These are phyloP conservation scores for Pinus albicaulis DNA, from an alignment of 75 land plant species.

Conservation along the genomic window DNA sequence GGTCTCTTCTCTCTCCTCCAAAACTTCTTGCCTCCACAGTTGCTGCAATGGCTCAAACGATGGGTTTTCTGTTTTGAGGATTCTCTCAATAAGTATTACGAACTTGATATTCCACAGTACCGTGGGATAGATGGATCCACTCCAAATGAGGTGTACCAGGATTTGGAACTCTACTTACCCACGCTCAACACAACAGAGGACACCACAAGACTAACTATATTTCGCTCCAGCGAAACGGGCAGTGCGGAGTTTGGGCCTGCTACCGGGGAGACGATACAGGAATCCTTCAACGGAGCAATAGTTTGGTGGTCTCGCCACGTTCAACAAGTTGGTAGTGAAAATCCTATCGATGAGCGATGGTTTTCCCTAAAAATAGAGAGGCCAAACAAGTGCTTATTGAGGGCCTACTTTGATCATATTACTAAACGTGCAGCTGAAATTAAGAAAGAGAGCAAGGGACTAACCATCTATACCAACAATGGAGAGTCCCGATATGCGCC, in stretches of 20 bases:
- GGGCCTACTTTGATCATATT: conserved; percentile 45
- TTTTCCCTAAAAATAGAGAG: conserved; percentile 34
- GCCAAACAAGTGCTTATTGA: conserved; percentile 28
- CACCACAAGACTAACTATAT: conserved; percentile 32
- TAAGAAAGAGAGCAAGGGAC: conserved; percentile 42
- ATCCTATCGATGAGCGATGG: conserved; percentile 6
- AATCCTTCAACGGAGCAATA: conserved; percentile 26
- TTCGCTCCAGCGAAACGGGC: conserved; percentile 19
- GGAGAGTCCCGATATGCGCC: conserved; percentile 7
- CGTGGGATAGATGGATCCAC: too few species aligned
- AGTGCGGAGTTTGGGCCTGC: conserved; percentile 39
- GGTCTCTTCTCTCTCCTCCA: too few species aligned
- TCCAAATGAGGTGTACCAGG: neutral
- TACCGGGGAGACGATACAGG: conserved; percentile 18
- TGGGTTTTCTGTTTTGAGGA: too few species aligned
- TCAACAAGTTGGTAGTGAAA: too few species aligned
- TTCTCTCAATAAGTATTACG: too few species aligned
- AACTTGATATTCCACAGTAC: too few species aligned
- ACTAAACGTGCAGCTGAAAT: conserved; percentile 30
- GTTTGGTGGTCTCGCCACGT: conserved; percentile 25
- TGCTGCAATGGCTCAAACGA: too few species aligned
- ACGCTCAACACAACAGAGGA: conserved; percentile 19
- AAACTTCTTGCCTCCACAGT: too few species aligned
- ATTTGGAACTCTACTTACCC: neutral
- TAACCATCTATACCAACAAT: conserved; percentile 38